Evolutionary conservation across 345 rosid genomes (phyloP).

Genomic region (Eutrema yunnanense): DNA sequence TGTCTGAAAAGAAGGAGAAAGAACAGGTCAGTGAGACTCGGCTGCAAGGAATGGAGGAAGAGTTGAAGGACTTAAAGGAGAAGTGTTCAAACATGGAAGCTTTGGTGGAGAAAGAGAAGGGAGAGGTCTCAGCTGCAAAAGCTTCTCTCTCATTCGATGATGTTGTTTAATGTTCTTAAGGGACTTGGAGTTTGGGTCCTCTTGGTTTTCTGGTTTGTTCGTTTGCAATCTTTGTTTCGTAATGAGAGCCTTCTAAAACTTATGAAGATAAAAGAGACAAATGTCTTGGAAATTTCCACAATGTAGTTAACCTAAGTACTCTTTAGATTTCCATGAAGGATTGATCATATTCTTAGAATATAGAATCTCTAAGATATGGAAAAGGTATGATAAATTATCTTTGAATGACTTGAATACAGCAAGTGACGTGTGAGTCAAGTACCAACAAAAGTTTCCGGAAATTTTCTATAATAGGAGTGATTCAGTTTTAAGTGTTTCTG

Average conservation of each 20-base stretch:
- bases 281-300: neutral
- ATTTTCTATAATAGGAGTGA: too few species aligned
- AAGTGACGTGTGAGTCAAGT: too few species aligned
- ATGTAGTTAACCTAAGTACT: neutral
- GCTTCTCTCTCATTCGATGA: conserved; percentile 17
- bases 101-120: conserved; percentile 16
- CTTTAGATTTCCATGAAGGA: neutral
- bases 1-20: conserved; percentile 1
- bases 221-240: neutral
- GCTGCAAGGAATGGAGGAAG: conserved; percentile 10
- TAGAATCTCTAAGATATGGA: neutral
- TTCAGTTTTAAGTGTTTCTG: too few species aligned
- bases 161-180: neutral
- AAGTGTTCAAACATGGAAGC: conserved; percentile 9
- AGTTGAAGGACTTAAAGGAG: conserved; percentile 10
- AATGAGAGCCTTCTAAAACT: neutral
- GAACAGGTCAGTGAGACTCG: neutral
- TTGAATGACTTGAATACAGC: too few species aligned
- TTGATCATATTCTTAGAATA: neutral
- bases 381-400: neutral
- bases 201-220: neutral
- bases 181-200: neutral
- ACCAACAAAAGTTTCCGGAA: too few species aligned
- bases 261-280: neutral
- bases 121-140: neutral